Conservation (phyloP, 345 rosid species). For the Streptanthus diversifolius region DNA sequence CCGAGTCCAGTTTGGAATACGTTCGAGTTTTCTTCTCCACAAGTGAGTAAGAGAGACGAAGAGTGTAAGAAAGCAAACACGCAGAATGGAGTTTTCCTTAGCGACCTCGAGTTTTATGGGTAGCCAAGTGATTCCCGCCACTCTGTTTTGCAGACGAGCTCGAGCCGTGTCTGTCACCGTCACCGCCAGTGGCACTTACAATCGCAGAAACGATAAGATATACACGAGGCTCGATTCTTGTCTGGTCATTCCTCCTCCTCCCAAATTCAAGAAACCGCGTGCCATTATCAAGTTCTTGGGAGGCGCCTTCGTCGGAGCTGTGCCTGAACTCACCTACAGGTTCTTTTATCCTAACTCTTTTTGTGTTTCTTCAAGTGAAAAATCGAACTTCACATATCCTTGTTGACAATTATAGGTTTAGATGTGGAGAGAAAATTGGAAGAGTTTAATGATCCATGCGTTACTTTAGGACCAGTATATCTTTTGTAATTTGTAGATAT, state of each 20-base stretch:
- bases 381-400: too few relatives aligned
- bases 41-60: background rate
- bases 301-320: conserved; percentile 88
- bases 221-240: conserved; percentile 61
- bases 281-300: conserved; percentile 84
- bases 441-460: too few relatives aligned
- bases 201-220: conserved; percentile 32
- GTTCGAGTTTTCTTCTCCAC: conserved; percentile 6
- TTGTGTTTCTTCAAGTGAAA: background rate
- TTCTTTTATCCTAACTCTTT: conserved; percentile 6
- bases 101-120: conserved; percentile 25
- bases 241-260: conserved; percentile 64
- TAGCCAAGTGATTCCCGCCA: conserved; percentile 8
- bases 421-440: too few relatives aligned
- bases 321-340: conserved; percentile 92
- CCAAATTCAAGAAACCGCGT: conserved; percentile 47
- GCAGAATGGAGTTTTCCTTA: conserved; percentile 23
- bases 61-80: background rate
- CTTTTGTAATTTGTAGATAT: too few relatives aligned
- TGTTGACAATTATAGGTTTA: too few relatives aligned
- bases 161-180: conserved; percentile 17
- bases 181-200: conserved; percentile 7
- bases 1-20: background rate
- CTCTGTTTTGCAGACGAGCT: conserved; percentile 7
- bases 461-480: too few relatives aligned